Base-by-base conservation (phyloP, 2,329 filamentous ascomycete genomes). In the Cladorrhinum sp. region DNA sequence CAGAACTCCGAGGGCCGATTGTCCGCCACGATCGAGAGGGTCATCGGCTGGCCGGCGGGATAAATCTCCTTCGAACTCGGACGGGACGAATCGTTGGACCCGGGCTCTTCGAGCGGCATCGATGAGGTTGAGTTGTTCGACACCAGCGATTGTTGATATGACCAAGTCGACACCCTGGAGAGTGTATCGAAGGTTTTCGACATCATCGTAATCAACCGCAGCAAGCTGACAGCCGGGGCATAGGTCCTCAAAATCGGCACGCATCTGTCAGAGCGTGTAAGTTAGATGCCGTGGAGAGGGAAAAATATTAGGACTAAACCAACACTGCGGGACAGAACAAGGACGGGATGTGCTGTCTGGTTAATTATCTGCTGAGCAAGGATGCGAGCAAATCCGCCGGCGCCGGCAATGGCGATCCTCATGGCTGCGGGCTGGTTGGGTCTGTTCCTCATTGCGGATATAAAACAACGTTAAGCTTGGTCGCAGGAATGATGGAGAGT, bases 151-250 rank as follows among this genome's bases (percentile, higher is more conserved):
- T 1, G 89, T 92, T 1, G 89, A 92, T 59, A 92, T 89, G 67
- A 92, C 83, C 10, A 90, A 81, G 72, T 92, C 87, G 48, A 91
- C 82, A 9, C 90, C 90, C 60, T 82, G 81, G n/a, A 93, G 81
- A 8, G 84, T 81, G 70, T 86, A 91, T 13, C 78, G 78, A 24
- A 93, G 79, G 48, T 80, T 80, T 1, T 80, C 76, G 29, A 79
- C 72, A 63, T 85, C 77, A 64, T 79, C 74, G 71, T 91, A 92
- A 75, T 91, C 79, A n/a, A 91, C 86, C 45, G 84, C 77, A 59
- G 85, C 78, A 51, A 91, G 84, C 72, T 91, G 88, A 66, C 88
- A 87, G 50, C 81, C 83, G 61, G 66, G 65, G 16, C 81, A 78
- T 12, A 76, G 72, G 12, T 76, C 71, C 50, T 78, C 77, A 58